phyloP scores from a whole-genome alignment of 2,329 filamentous ascomycete species.

The Aspergillus pseudoglaucus region DNA sequence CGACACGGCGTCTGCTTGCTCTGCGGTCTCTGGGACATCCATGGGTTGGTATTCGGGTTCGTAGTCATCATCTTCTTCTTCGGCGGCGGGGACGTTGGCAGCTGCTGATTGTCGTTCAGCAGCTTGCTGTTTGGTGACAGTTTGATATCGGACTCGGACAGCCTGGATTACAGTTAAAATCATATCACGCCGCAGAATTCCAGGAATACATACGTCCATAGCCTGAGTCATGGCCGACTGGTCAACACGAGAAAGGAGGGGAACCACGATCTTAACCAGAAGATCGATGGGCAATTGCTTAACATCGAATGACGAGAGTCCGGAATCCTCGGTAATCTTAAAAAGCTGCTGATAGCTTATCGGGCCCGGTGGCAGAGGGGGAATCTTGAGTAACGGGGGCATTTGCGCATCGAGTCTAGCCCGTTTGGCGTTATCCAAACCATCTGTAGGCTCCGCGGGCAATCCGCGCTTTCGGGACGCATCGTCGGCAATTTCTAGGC shows the following conservation, averaged over 20 bases:
- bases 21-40: slow-evolving; percentile 41
- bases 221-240: slow-evolving; percentile 63
- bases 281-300: slow-evolving; percentile 68
- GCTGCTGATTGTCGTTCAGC: slow-evolving; percentile 21
- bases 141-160: slow-evolving; percentile 33
- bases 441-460: slow-evolving; percentile 63
- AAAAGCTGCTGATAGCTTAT: slow-evolving; percentile 78
- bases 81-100: slow-evolving; percentile 16
- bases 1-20: slow-evolving; percentile 61
- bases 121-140: slow-evolving; percentile 31
- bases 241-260: slow-evolving; percentile 67
- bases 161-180: slow-evolving; percentile 20
- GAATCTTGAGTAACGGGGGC: slow-evolving; percentile 49
- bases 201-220: slow-evolving; percentile 52
- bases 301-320: slow-evolving; percentile 74
- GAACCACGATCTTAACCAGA: slow-evolving; percentile 73
- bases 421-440: slow-evolving; percentile 71
- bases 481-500: slow-evolving; percentile 74
- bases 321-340: slow-evolving; percentile 70
- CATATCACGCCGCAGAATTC: background rate
- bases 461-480: slow-evolving; percentile 66
- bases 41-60: slow-evolving; percentile 77
- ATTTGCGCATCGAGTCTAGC: slow-evolving; percentile 59
- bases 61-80: slow-evolving; percentile 82
- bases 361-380: slow-evolving; percentile 66